phyloP scores from a whole-genome alignment of 2,329 filamentous ascomycete species.

The Emmonsia crescens region DNA sequence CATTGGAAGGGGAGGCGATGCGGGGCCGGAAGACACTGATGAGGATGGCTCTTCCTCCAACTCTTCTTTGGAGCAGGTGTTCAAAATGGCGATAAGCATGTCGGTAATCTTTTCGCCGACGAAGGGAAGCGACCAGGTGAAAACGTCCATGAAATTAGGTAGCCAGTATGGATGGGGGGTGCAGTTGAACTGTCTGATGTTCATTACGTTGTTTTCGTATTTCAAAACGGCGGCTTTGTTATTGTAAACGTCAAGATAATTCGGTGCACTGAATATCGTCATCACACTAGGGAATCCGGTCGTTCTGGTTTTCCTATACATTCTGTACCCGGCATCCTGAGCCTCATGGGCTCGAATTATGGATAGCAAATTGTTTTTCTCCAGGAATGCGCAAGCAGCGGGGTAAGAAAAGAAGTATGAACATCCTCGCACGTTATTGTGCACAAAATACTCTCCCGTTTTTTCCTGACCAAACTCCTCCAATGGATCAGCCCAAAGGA shows the following conservation, averaged over 20 bases:
- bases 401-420: slow-evolving; percentile 99
- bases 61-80: slow-evolving; percentile 98
- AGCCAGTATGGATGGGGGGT: slow-evolving; percentile 99
- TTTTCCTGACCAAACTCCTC: slow-evolving; percentile 99
- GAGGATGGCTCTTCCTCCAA: slow-evolving; percentile 78
- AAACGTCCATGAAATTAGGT: slow-evolving; percentile 99
- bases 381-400: slow-evolving; percentile 89
- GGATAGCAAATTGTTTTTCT: slow-evolving; percentile 97
- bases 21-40: slow-evolving; percentile 57
- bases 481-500: slow-evolving; percentile 94
- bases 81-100: slow-evolving; percentile 97
- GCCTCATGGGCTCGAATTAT: slow-evolving; percentile 97
- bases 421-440: slow-evolving; percentile 96
- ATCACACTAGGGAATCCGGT: slow-evolving; percentile 98
- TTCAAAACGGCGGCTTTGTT: slow-evolving; percentile 98
- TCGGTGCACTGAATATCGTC: slow-evolving; percentile 98
- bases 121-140: slow-evolving; percentile 99
- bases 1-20: slow-evolving; percentile 59
- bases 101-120: slow-evolving; percentile 99
- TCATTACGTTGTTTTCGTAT: slow-evolving; percentile 99
- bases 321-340: slow-evolving; percentile 95
- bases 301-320: slow-evolving; percentile 97
- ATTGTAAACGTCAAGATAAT: slow-evolving; percentile 99
- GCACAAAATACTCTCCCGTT: slow-evolving; percentile 91
- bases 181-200: slow-evolving; percentile 99